Evolutionary conservation across 257 asterid genomes (phyloP).

Genomic region (Solanum peruvianum): DNA sequence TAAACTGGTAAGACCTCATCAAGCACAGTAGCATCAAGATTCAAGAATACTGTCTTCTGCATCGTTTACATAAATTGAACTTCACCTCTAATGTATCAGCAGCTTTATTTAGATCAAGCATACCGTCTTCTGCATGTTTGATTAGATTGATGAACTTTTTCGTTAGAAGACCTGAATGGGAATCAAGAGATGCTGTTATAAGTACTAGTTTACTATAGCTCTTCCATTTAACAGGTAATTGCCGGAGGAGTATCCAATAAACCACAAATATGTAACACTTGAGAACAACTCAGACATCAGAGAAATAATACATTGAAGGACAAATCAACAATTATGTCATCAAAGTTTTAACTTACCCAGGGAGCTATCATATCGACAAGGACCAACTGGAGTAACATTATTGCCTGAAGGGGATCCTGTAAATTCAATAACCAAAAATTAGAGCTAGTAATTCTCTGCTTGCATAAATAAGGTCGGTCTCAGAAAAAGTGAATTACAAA

Average conservation of each 20-base stretch:
- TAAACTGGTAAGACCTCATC: constrained; percentile 14
- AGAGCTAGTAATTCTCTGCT: not conserved
- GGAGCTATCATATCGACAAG: constrained; percentile 97
- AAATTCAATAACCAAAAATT: not conserved
- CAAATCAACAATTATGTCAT: not conserved
- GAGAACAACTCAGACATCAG: not conserved
- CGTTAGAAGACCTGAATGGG: constrained; percentile 73
- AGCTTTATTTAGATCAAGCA: constrained; percentile 90
- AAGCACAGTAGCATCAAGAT: not conserved
- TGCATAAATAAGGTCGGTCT: not conserved
- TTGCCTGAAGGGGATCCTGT: constrained; percentile 82
- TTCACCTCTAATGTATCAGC: constrained; percentile 94
- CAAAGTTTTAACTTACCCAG: constrained; percentile 42
- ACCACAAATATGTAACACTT: not conserved
- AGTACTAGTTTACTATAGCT: not conserved
- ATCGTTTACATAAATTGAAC: constrained; percentile 73
- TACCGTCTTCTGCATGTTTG: constrained; percentile 90
- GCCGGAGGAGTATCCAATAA: not conserved
- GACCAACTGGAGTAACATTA: constrained; percentile 70
- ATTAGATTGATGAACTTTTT: constrained; percentile 85
- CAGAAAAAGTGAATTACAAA: not conserved
- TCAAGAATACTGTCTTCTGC: constrained; percentile 66
- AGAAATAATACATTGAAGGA: not conserved
- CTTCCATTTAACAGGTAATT: not conserved
- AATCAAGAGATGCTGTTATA: not conserved